A percentile compares a stretch with the other conserved stretches of the same genome.
phyloP scores from a whole-genome alignment of 2,329 filamentous ascomycete genomes.

The Blumeria graminis region DNA sequence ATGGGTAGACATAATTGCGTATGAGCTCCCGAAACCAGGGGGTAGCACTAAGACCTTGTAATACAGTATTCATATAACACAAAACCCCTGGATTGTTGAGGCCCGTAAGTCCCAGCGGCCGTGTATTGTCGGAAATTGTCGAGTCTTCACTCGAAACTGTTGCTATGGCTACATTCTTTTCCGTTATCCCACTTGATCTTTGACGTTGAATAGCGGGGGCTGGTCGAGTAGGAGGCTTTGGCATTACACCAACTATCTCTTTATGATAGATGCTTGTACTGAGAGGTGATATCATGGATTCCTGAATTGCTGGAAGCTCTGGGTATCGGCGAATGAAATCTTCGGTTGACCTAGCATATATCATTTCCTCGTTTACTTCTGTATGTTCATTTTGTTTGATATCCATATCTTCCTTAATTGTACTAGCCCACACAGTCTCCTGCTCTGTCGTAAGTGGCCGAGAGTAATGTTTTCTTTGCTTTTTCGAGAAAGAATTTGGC shows the following conservation, averaged over 20 bases:
- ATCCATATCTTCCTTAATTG: slow-evolving; percentile 20
- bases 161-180: slow-evolving; percentile 19
- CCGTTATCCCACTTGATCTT: slow-evolving; percentile 63
- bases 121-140: slow-evolving; percentile 17
- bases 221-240: slow-evolving; percentile 19
- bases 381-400: slow-evolving; percentile 28
- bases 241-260: slow-evolving; percentile 12
- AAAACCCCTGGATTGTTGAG: slow-evolving; percentile 60
- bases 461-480: slow-evolving; percentile 22
- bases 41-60: slow-evolving; percentile 65
- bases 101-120: slow-evolving; percentile 39
- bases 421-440: slow-evolving; percentile 56
- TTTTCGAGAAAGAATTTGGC: slow-evolving; percentile 7
- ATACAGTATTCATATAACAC: slow-evolving; percentile 79
- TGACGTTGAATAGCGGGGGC: slow-evolving; percentile 29
- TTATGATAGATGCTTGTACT: slow-evolving; percentile 6
- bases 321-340: slow-evolving; percentile 71
- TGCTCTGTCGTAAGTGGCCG: slow-evolving; percentile 62
- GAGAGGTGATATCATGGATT: slow-evolving; percentile 29
- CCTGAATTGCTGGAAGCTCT: slow-evolving; percentile 34
- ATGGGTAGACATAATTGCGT: slow-evolving; percentile 24
- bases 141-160: slow-evolving; percentile 20
- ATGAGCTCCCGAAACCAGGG: slow-evolving; percentile 40
- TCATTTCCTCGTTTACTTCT: slow-evolving; percentile 19
- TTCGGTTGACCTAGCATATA: slow-evolving; percentile 47